phyloP scores from a whole-genome alignment of 768 basidiomycete genomes.

The Mycena capillaripes region DNA sequence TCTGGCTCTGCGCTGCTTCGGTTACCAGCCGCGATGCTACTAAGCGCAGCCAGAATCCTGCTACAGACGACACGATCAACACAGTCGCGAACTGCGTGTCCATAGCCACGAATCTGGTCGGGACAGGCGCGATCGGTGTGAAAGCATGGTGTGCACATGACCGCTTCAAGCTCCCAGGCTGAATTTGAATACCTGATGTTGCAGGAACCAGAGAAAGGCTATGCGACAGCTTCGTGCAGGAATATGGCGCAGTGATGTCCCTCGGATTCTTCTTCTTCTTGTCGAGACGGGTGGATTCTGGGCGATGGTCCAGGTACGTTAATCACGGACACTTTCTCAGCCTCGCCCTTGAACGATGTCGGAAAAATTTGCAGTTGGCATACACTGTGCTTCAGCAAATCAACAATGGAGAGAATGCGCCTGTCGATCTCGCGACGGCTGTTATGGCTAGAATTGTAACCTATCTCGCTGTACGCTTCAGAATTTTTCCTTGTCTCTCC shows the following conservation, averaged over 20 bases:
- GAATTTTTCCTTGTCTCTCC: neutral
- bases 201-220: neutral
- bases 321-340: neutral
- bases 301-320: slow-evolving; percentile 26
- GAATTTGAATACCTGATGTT: neutral
- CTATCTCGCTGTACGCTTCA: slow-evolving; percentile 24
- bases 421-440: no score
- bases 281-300: no score
- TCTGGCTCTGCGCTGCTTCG: slow-evolving; percentile 1
- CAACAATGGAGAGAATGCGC: neutral
- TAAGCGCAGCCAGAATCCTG: neutral
- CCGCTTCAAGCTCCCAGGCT: neutral
- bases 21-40: slow-evolving; percentile 19
- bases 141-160: slow-evolving; percentile 18
- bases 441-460: slow-evolving; percentile 20
- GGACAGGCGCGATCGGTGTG: slow-evolving; percentile 9
- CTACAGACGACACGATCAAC: slow-evolving; percentile 8
- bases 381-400: neutral
- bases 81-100: slow-evolving; percentile 9
- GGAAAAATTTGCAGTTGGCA: slow-evolving; percentile 1
- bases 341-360: neutral
- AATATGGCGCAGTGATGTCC: slow-evolving; percentile 10
- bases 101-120: slow-evolving; percentile 13
- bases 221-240: neutral
- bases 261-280: slow-evolving; percentile 17